Evolutionary conservation across 257 asterid species (phyloP).

Genomic region (Scutellaria baicalensis): DNA sequence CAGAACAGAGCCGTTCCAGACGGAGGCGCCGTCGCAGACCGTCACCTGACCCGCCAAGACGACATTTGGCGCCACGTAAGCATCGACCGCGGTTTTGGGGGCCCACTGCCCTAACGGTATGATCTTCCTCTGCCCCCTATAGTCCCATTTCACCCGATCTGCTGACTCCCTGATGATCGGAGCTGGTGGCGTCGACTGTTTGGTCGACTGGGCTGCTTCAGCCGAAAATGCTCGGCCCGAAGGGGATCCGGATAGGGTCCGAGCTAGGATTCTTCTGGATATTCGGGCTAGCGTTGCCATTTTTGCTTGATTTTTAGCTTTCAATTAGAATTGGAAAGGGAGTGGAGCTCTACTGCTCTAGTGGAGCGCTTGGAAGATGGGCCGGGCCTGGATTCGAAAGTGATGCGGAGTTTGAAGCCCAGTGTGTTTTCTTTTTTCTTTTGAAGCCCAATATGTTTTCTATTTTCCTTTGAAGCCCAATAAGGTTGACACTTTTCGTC

Average conservation of each 20-base stretch:
- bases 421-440: not conserved
- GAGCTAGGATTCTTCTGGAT: constrained; percentile 50
- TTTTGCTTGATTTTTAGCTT: constrained; percentile 8
- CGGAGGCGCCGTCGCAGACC: constrained; percentile 85
- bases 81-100: constrained; percentile 84
- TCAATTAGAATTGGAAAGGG: not conserved
- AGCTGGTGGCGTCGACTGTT: constrained; percentile 14
- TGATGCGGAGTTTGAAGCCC: not conserved
- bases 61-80: constrained; percentile 91
- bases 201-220: constrained; percentile 29
- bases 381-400: not conserved
- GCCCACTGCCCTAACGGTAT: constrained; percentile 89
- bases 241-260: constrained; percentile 28
- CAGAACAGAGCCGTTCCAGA: constrained; percentile 78
- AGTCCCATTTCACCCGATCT: constrained; percentile 88
- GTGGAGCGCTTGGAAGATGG: not conserved
- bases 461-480: no score
- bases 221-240: constrained; percentile 40
- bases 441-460: no score
- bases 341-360: not conserved
- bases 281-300: constrained; percentile 69
- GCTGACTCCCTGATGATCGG: constrained; percentile 41
- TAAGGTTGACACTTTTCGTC: no score
- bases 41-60: constrained; percentile 92
- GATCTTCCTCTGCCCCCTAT: constrained; percentile 73